Base-by-base conservation (phyloP, 2,329 filamentous ascomycete genomes). In the Ascomycota sp. region DNA sequence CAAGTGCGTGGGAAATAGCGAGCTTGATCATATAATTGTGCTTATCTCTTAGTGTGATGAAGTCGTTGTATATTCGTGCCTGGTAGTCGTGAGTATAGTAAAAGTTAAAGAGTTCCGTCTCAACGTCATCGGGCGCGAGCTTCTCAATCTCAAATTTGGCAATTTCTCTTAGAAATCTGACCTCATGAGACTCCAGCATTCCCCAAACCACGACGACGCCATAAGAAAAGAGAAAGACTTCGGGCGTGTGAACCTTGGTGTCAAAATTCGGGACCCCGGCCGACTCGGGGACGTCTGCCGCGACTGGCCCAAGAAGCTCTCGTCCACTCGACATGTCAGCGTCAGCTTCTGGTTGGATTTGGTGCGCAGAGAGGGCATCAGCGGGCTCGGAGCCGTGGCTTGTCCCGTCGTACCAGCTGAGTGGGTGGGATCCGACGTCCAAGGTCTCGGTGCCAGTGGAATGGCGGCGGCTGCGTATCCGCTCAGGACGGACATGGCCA, bases 11-110 rank as follows among this genome's bases (percentile, higher is more conserved):
- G 11, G 82, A 92, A 49, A 95, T 95, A 36, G 86, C 83, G 28
- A 95, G 63, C 58, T 95, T 95, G 43, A 78, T 91, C 89, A 95
- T 95, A 59, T 95, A 92, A 54, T 92, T 92, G 47, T 75, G 75
- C 56, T 92, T 92, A 47, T 95, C 86, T 33, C 84, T 68, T 39
- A 98, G 57, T 2, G 81, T 89, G 54, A 98, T 98, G 47, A 98
- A 98, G 56, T 98, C 89, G 55, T 98, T 98, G 66, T 98, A 98
- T 53, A 98, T 98, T 34, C 89, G 76, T 16, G 89, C 82, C 56
- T 98, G 91, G 52, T 98, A 98, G 51, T 95, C 86, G 46, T 79
- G 71, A 3, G 89, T 95, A 59, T 98, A 95, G 61, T 98, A 98
- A 54, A 95, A 98, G 53, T 98, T 98, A 65, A 98, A 98, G 48